phyloP scores from a whole-genome alignment of 1,284 basidiomycete genomes.

The Leccinum proximum region DNA sequence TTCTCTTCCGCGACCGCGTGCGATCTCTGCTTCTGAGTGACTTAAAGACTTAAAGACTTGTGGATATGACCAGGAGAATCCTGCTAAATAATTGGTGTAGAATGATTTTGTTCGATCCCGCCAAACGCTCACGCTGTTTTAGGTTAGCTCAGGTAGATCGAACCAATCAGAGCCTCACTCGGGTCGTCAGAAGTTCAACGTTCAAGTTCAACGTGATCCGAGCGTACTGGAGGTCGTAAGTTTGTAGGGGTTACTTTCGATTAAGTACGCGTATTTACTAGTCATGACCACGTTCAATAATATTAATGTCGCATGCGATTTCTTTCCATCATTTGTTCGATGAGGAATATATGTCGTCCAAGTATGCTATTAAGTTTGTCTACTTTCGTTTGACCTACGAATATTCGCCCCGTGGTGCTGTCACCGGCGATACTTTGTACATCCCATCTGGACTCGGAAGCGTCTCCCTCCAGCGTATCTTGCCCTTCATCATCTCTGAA shows the following conservation, averaged over 20 bases:
- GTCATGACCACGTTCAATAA: slow-evolving; percentile 1
- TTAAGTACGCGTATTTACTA: slow-evolving; percentile 25
- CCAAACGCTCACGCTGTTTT: too few species aligned
- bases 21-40: slow-evolving; percentile 75
- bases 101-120: too few species aligned
- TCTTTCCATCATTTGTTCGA: too few species aligned
- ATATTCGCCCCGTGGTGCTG: slow-evolving; percentile 2
- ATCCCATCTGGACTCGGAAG: slow-evolving; percentile 21
- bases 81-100: too few species aligned
- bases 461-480: slow-evolving; percentile 13
- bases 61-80: too few species aligned
- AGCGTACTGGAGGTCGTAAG: slow-evolving; percentile 16
- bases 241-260: slow-evolving; percentile 5
- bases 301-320: slow-evolving; percentile 3
- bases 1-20: slow-evolving; percentile 69
- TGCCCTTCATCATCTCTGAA: slow-evolving; percentile 3
- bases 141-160: too few species aligned
- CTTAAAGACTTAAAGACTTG: too few species aligned
- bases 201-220: slow-evolving; percentile 11
- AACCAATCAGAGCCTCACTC: too few species aligned
- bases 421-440: slow-evolving; percentile 10
- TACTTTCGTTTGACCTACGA: too few species aligned
- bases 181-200: too few species aligned
- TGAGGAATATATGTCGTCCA: too few species aligned
- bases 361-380: not conserved